Base-by-base conservation (phyloP, 768 basidiomycete genomes). In the Auricularia heimuer region DNA sequence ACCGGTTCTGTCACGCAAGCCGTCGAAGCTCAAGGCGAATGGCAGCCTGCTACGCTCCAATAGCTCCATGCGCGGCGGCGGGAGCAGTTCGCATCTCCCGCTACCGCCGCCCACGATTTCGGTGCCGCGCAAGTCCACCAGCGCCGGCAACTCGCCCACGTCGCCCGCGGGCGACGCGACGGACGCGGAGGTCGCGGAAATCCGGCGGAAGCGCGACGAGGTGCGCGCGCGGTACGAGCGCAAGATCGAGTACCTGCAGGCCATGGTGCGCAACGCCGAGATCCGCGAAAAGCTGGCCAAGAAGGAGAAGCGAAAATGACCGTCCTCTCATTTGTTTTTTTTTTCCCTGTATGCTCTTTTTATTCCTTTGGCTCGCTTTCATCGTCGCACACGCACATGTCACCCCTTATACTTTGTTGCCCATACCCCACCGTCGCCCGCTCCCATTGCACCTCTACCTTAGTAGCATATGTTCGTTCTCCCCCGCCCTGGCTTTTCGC, bases 191-290 rank as follows among this genome's bases (percentile, higher is more conserved):
- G 29, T 71, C 33, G 66, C 65, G 12, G 64, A 67, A 34, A 67
- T 71, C 10, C 67, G 69, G 21, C 62, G 61, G 39, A 67, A 69
- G 24, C 62, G 67, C 24, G 70, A 62, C 42, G 66, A 67, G 35
- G 67, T 70, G 29, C 60, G 64, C 39, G 33, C 39, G 54, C 65
- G 68, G n/a, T 71, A 71, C 56, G 69, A 71, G 34, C 36, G 62
- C 16, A 65, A 68, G 39, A 62, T 71, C 33, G 70, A 70, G 45
- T 71, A 66, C 61, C 64, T 71, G 14, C 63, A 68, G 14, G 68
- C 70, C 14, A 68, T 66, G 45, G 65, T 71, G 29, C 67, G 67
- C 47, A 64, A 51, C n/a, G 70, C 70, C 2, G 70, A 71, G 67
- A 51, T 71, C 42, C 69, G 66, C 54, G 70, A 71, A 61, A 61